Base-by-base conservation (phyloP, 257 asterid species). In the Capsicum baccatum region DNA sequence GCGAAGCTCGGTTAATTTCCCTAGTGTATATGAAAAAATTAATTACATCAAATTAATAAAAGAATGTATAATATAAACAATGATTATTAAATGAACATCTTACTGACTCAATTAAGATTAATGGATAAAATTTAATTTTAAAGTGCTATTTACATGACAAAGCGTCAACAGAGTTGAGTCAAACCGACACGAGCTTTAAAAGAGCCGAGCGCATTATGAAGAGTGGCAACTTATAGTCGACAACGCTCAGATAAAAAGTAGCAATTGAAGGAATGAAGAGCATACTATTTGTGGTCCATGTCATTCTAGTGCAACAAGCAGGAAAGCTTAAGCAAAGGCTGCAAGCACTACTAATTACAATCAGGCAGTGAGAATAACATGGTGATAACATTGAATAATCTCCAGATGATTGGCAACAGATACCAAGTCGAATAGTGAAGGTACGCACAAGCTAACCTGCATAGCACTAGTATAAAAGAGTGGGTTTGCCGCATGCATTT, bases 291-390 rank as follows among this genome's bases (percentile, higher is more conserved):
- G 90, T 92, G 67, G 89, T 94, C 80, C 33, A 26, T 94, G 98
- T 94, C 10, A 90, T 93, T 54, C 94, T 93, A 12, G 90, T 26
- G 33, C 33, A 96, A 83, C 98, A 93, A 88, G 90, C 88, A 0
- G 98, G 92, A 48, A 97, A 94, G 67, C 97, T 90, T 83, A 93
- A 91, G 84, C 98, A 91, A 79, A 26, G 2, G 33, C 33, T 26
- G 33, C 33, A 26, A 26, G 33, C 33, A 26, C 33, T 26, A 26
- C 33, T 26, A 26, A 26, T 2, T 26, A 26, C 71, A 96, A 84
- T 15, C 37, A 68, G 55, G 55, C 94, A 5, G 90, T 94, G 39
- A 85, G 90, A 5, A 91, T 92, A 69, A 92, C 99, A 1, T 85
- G 97, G 90, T 94, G 3, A 90, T 91, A 95, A 94, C 98, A 8